A percentile compares a stretch with the other conserved stretches of the same genome.
These are phyloP conservation scores for Simmondsia chinensis DNA, from an alignment of 148 eudicot species.

Conservation along the genomic window DNA sequence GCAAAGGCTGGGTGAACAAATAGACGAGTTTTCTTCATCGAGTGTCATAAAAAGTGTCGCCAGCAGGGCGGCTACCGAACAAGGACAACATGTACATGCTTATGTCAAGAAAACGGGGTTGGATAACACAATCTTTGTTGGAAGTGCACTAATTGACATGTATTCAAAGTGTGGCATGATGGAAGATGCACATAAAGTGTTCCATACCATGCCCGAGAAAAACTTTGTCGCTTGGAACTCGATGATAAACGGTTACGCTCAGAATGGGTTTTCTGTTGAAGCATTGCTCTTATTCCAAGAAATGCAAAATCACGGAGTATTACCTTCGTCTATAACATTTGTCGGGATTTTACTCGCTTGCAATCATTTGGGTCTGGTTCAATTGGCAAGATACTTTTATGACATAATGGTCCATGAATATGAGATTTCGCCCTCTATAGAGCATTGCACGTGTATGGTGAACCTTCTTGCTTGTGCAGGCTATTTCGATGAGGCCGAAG, in stretches of 20 bases:
- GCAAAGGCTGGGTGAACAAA: slow-evolving; percentile 21
- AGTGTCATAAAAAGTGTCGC: slow-evolving; percentile 31
- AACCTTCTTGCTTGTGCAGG: slow-evolving; percentile 71
- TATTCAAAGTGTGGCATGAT: slow-evolving; percentile 37
- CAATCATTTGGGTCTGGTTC: slow-evolving; percentile 52
- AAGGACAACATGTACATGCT: slow-evolving; percentile 29
- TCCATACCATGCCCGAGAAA: slow-evolving; percentile 31
- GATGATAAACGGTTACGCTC: slow-evolving; percentile 37
- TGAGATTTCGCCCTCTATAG: slow-evolving; percentile 43
- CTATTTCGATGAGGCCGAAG: slow-evolving; percentile 32
- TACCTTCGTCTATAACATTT: slow-evolving; percentile 29
- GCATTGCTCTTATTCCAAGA: slow-evolving; percentile 33
- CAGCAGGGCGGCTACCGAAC: slow-evolving; percentile 14
- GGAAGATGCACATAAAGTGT: slow-evolving; percentile 33
- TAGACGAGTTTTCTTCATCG: slow-evolving; percentile 29
- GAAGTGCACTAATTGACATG: slow-evolving; percentile 44
- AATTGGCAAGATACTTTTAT: slow-evolving; percentile 43
- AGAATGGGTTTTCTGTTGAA: slow-evolving; percentile 32
- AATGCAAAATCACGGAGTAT: slow-evolving; percentile 22
- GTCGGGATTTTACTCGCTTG: slow-evolving; percentile 65
- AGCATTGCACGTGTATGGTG: slow-evolving; percentile 76
- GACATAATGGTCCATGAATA: slow-evolving; percentile 44
- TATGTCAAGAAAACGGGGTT: slow-evolving; percentile 27
- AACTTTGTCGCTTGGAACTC: slow-evolving; percentile 41
- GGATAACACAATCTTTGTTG: slow-evolving; percentile 21